Conservation (phyloP, 1,284 basidiomycete species). For the Pseudozyma thailandica region DNA sequence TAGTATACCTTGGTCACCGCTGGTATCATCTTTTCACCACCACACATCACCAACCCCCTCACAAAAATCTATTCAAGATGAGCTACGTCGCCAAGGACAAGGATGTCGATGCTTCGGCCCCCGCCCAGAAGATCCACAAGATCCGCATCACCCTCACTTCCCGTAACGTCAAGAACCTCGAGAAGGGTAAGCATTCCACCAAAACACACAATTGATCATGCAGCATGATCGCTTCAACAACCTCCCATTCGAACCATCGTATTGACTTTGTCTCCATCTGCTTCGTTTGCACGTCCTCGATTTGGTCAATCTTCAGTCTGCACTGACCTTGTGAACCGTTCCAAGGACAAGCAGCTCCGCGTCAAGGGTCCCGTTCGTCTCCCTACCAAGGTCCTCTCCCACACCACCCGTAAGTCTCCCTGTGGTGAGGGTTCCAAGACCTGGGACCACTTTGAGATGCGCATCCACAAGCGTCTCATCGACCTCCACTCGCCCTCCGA, state of each 20-base stretch:
- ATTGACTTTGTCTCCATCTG: no score
- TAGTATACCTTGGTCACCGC: constrained; percentile 70
- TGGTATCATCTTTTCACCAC: constrained; percentile 66
- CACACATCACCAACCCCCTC: constrained; percentile 70
- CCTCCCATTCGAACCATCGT: no score
- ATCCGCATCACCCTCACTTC: constrained; percentile 99
- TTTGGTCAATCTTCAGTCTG: no score
- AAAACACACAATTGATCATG: background rate
- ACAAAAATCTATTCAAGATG: constrained; percentile 76
- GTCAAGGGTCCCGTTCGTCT: constrained; percentile 99
- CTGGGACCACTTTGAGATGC: constrained; percentile 99
- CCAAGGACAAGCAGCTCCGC: constrained; percentile 99
- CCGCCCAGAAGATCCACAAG: constrained; percentile 95
- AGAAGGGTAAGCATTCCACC: constrained; percentile 75
- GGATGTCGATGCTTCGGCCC: constrained; percentile 77
- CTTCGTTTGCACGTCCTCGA: no score
- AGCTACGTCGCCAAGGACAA: constrained; percentile 99
- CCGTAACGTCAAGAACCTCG: constrained; percentile 96
- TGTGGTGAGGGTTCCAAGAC: constrained; percentile 99
- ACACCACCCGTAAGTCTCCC: constrained; percentile 83
- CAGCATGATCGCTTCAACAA: constrained; percentile 67
- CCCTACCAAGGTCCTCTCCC: constrained; percentile 97
- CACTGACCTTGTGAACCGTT: constrained; percentile 93
- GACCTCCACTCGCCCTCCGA: constrained; percentile 98
- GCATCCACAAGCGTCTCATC: constrained; percentile 99